A percentile compares a stretch with the other conserved stretches of the same genome.
These are phyloP conservation scores for Gentiana macrophylla DNA, from an alignment of 257 asterid genomes.

Conservation along the genomic window DNA sequence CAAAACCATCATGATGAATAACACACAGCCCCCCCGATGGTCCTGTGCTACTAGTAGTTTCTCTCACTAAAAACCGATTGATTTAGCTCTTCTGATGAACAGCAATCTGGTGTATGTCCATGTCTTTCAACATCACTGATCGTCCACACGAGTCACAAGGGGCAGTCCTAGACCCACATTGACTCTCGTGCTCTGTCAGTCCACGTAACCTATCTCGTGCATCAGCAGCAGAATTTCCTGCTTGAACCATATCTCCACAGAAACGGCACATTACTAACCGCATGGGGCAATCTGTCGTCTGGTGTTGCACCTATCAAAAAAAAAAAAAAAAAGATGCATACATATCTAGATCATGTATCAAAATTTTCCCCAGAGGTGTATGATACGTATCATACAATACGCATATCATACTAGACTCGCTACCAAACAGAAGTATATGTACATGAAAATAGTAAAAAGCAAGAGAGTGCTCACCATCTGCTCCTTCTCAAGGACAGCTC, in stretches of 20 bases:
- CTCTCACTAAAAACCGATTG: background rate
- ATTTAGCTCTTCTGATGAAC: conserved; percentile 67
- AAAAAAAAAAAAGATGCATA: background rate
- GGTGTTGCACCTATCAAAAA: conserved; percentile 63
- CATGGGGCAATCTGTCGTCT: conserved; percentile 60
- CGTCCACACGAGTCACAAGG: conserved; percentile 98
- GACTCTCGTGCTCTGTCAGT: conserved; percentile 76
- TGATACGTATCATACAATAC: background rate
- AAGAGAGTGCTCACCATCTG: conserved; percentile 53
- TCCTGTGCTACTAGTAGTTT: too few species aligned
- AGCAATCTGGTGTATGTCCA: conserved; percentile 92
- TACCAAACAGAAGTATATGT: background rate
- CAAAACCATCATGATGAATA: too few species aligned
- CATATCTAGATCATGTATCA: background rate
- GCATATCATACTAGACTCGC: background rate
- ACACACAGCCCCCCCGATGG: too few species aligned
- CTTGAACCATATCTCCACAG: conserved; percentile 98
- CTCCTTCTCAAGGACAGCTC: conserved; percentile 76
- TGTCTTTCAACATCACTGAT: conserved; percentile 92
- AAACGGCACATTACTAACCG: conserved; percentile 73
- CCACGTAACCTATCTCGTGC: conserved; percentile 81
- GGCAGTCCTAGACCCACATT: conserved; percentile 90
- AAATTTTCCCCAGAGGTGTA: background rate
- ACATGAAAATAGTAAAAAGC: background rate
- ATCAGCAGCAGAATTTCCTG: conserved; percentile 71